These are phyloP conservation scores for Solanum tarapatanum DNA, from an alignment of 257 asterid genomes.

Conservation along the genomic window DNA sequence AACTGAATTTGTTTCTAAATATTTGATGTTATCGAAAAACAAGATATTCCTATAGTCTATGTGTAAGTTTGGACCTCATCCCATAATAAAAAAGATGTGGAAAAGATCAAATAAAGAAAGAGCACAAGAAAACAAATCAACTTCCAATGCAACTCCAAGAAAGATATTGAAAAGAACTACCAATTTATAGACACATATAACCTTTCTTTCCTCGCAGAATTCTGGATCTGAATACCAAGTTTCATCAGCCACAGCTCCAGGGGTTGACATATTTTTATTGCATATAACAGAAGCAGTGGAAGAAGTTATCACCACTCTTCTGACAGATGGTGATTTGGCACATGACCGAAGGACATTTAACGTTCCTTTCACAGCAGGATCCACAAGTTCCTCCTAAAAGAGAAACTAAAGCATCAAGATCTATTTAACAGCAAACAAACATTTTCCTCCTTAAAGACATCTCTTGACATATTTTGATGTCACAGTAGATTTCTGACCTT, in stretches of 20 bases:
- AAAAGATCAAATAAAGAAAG: background rate
- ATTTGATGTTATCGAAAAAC: background rate
- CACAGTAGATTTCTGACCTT: conserved; percentile 16
- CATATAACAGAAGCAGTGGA: conserved; percentile 20
- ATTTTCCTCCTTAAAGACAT: background rate
- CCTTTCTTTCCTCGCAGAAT: conserved; percentile 43
- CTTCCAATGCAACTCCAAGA: background rate
- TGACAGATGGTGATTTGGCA: conserved; percentile 14
- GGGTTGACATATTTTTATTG: conserved; percentile 12
- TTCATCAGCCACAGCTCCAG: conserved; percentile 34
- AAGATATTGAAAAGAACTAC: background rate
- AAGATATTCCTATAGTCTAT: background rate
- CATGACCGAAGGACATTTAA: conserved; percentile 42
- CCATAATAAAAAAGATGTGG: background rate
- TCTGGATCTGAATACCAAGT: conserved; percentile 53
- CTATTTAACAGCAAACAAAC: background rate
- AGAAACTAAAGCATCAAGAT: background rate
- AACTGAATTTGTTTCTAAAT: background rate
- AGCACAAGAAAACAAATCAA: background rate
- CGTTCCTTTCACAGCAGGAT: conserved; percentile 51
- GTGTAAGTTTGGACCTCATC: background rate
- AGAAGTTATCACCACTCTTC: conserved; percentile 44
- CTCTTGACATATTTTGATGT: background rate
- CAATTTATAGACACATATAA: background rate
- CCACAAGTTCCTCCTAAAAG: conserved; percentile 34